These are phyloP conservation scores for Calcarisporium arbuscula DNA, from an alignment of 2,329 filamentous ascomycete species.

Conservation along the genomic window DNA sequence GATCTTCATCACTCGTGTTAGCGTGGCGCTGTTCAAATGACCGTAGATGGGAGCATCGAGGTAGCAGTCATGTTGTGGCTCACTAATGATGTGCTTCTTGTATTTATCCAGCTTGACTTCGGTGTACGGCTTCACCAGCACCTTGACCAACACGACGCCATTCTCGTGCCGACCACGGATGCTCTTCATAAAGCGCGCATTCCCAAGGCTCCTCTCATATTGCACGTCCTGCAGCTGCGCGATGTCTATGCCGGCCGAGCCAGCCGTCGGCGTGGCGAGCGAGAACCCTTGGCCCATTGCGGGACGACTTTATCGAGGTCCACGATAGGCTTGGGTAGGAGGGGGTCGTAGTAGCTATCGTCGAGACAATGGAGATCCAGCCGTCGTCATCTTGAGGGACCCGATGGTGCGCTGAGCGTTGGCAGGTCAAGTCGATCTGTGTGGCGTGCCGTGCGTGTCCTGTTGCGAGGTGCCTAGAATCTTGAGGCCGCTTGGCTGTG, in stretches of 20 bases:
- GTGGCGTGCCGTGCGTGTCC: too few species aligned
- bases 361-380: too few species aligned
- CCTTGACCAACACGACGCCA: slow-evolving; percentile 88
- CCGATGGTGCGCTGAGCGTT: too few species aligned
- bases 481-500: too few species aligned
- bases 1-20: too few species aligned
- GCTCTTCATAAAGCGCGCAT: slow-evolving; percentile 92
- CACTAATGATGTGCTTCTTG: slow-evolving; percentile 68
- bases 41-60: slow-evolving; percentile 4
- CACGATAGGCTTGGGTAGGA: too few species aligned
- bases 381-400: too few species aligned
- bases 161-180: slow-evolving; percentile 85
- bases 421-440: too few species aligned
- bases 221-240: slow-evolving; percentile 84
- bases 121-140: slow-evolving; percentile 86
- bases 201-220: slow-evolving; percentile 89
- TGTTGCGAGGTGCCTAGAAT: too few species aligned
- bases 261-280: slow-evolving; percentile 82
- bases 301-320: too few species aligned
- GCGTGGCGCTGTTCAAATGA: too few species aligned
- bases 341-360: too few species aligned
- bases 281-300: slow-evolving; percentile 96
- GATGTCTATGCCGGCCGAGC: slow-evolving; percentile 87
- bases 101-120: slow-evolving; percentile 76
- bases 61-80: slow-evolving; percentile 17